Evolutionary conservation across 163 green algal genomes (phyloP).

Genomic region (Scenedesmus sp.): DNA sequence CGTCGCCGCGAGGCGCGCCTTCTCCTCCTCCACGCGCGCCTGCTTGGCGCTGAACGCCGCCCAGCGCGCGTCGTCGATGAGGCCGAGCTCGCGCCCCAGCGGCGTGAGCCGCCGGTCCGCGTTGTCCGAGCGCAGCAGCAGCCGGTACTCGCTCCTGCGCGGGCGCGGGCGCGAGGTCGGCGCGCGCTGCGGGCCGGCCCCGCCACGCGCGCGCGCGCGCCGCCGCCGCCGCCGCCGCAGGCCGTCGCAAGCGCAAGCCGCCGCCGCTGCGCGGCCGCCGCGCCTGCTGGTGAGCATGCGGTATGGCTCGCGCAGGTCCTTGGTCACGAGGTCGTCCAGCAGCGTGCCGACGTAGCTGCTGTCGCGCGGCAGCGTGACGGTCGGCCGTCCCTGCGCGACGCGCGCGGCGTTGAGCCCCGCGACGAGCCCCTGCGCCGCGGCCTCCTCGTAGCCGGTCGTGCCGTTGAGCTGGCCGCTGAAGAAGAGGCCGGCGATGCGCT

Average conservation of each 20-base stretch:
- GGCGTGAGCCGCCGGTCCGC: constrained; percentile 93
- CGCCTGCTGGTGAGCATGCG: constrained; percentile 92
- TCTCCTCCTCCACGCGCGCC: constrained; percentile 72
- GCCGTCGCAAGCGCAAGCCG: too few relatives aligned
- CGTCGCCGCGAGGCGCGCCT: constrained; percentile 57
- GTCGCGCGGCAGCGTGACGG: constrained; percentile 76
- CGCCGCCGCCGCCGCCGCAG: too few relatives aligned
- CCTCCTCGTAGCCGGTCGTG: constrained; percentile 96
- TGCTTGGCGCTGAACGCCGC: constrained; percentile 70
- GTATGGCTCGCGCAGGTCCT: constrained; percentile 97
- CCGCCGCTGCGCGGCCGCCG: too few relatives aligned
- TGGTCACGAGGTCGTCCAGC: constrained; percentile 97
- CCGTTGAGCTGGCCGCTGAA: constrained; percentile 97
- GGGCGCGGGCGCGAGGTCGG: too few relatives aligned
- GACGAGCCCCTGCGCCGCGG: constrained; percentile 87
- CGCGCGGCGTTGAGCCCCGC: constrained; percentile 91
- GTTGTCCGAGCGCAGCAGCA: constrained; percentile 95
- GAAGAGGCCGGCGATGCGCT: constrained; percentile 88
- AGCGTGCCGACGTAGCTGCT: constrained; percentile 90
- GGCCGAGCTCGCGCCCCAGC: constrained; percentile 82
- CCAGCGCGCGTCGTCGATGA: constrained; percentile 83
- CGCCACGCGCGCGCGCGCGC: too few relatives aligned
- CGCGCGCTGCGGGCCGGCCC: too few relatives aligned
- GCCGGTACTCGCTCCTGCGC: constrained; percentile 90
- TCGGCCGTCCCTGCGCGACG: constrained; percentile 58